Conservation (phyloP, 257 asterid genomes). For the Plantago elongata region DNA sequence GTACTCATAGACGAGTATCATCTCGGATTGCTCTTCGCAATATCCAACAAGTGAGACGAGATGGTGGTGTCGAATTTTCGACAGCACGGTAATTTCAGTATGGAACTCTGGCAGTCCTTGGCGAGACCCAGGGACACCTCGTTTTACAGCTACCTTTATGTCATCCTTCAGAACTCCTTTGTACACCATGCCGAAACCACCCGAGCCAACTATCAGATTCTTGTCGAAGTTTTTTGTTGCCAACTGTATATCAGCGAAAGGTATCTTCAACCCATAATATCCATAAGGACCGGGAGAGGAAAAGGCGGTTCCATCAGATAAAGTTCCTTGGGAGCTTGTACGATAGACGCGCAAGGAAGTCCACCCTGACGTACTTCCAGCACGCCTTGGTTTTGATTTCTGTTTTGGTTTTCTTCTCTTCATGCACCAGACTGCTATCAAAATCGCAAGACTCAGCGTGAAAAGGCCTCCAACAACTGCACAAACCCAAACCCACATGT, state of each 20-base stretch:
- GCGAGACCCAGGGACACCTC: conserved; percentile 60
- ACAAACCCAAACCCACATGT: conserved; percentile 38
- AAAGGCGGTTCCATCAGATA: conserved; percentile 39
- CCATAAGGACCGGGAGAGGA: conserved; percentile 51
- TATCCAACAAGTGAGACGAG: conserved; percentile 70
- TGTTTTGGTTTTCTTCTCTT: conserved; percentile 28
- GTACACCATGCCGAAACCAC: conserved; percentile 69
- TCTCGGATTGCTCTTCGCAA: conserved; percentile 69
- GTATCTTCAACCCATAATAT: conserved; percentile 49
- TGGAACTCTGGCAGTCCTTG: conserved; percentile 81
- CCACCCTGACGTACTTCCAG: conserved; percentile 51
- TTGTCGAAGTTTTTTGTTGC: conserved; percentile 63
- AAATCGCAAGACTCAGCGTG: conserved; percentile 22
- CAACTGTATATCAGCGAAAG: conserved; percentile 45
- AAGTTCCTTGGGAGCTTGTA: conserved; percentile 49
- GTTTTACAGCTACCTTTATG: conserved; percentile 58
- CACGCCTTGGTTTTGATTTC: conserved; percentile 24
- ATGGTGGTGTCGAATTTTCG: conserved; percentile 67
- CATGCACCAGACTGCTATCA: conserved; percentile 28
- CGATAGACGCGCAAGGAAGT: conserved; percentile 42
- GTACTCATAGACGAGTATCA: conserved; percentile 80
- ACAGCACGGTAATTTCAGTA: conserved; percentile 55
- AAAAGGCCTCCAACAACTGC: conserved; percentile 40
- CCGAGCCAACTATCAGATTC: conserved; percentile 52
- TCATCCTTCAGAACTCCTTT: conserved; percentile 49